These are phyloP conservation scores for Trichoderma lentiforme DNA, from an alignment of 2,329 filamentous ascomycete genomes.

Conservation along the genomic window DNA sequence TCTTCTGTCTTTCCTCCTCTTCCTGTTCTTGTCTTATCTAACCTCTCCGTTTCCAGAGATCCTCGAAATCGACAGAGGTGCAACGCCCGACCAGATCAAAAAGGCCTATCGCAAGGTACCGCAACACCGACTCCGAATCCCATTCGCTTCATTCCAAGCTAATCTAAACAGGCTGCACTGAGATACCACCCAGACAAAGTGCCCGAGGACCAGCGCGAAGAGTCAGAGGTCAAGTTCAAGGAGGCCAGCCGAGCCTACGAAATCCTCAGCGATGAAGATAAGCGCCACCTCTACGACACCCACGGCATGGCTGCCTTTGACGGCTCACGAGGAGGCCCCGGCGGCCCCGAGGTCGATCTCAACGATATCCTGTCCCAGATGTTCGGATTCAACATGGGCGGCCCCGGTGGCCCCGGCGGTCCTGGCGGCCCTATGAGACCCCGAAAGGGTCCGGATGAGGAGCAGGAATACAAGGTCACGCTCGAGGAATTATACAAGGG, in stretches of 20 bases:
- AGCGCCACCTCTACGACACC: constrained; percentile 84
- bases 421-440: constrained; percentile 52
- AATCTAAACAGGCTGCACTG: constrained; percentile 69
- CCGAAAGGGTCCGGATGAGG: constrained; percentile 74
- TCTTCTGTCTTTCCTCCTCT: background rate
- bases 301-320: constrained; percentile 97
- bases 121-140: constrained; percentile 15
- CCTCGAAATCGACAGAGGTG: constrained; percentile 69
- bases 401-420: constrained; percentile 46
- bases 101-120: constrained; percentile 94
- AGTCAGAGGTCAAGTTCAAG: constrained; percentile 91
- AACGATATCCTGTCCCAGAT: constrained; percentile 93
- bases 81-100: constrained; percentile 79
- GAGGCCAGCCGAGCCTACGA: constrained; percentile 91
- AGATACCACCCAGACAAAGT: constrained; percentile 95
- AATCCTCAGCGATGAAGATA: constrained; percentile 93
- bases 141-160: background rate
- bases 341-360: constrained; percentile 72
- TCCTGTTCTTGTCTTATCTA: background rate
- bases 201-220: constrained; percentile 75
- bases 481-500: constrained; percentile 97
- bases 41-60: constrained; percentile 55
- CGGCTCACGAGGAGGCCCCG: constrained; percentile 59
- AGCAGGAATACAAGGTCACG: constrained; percentile 85
- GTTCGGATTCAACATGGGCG: constrained; percentile 74